Base-by-base conservation (phyloP, 768 basidiomycete genomes). In the Lentinula aciculospora region DNA sequence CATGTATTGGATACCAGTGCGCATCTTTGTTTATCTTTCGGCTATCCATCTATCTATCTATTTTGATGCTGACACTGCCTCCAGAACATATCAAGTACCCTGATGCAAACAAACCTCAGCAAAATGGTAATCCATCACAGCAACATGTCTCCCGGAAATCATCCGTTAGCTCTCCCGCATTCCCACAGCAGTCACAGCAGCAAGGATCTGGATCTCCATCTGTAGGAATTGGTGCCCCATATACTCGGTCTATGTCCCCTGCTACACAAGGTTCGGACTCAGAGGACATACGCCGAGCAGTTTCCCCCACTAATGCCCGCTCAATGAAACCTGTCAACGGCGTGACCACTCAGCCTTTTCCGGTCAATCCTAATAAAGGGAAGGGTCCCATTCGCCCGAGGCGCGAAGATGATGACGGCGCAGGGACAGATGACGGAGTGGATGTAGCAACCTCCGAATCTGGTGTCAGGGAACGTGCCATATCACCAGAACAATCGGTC, bases 31-130 rank as follows among this genome's bases (percentile, higher is more conserved):
- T 34, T 34, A 34, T 34, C 6, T 34, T 34, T 4, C n/a, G n/a
- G 12, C 12, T 23, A 40, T 61, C 53, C 29, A 59, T 58, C 29
- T n/a, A 19, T n/a, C 40, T 36, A 34, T 27, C 32, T 56, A 58
- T 29, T 21, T 58, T 53, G 48, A 61, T 61, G 47, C 50, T 49
- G 37, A 28, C 12, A 13, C 34, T n/a, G 9, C 54, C 21, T 60
- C 48, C 68, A 93, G 92, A 87, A 68, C 90, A 96, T 67, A 96
- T 96, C 77, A 94, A 94, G 73, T 96, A 97, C 68, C 93, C 94
- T 7, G 88, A 91, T 61, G 76, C 82, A 19, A 81, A 69, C 59
- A 73, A 76, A 57, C 15, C 73, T 17, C 56, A 57, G 25, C 53
- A 53, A 36, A 55, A 32, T 10, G 29, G 57, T 45, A 50, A 48